Evolutionary conservation across 352 stramenopile species (phyloP), one percentile per base, ranked within the genome.

Genomic region (Globisporangium echinulatum): DNA sequence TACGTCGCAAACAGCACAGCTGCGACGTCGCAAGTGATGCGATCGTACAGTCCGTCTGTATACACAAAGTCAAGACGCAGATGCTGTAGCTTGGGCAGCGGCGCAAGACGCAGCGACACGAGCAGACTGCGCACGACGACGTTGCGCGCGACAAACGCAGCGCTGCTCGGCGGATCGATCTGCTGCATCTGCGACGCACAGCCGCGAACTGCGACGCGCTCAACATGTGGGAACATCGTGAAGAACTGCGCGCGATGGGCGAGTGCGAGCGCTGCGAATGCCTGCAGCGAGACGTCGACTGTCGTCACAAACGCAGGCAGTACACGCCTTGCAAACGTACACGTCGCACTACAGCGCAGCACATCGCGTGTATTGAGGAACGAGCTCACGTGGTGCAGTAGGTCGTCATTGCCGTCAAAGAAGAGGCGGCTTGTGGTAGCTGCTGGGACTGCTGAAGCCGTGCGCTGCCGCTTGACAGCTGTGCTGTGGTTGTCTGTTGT

Each of bases 101-200:
- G 9, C 4, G 49, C 57, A 10, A 58, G 61, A 13, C 59, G 39
- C n/a, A 86, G 52, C 2, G 68, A 67, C 33, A 58, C 37, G 36
- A 86, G 52, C 37, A 80, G 17, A 33, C 62, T 72, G 48, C 74
- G 69, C 7, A 71, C 61, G 9, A 79, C 56, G 33, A 80, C 71
- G 56, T 83, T 83, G 14, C 70, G 68, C 4, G 62, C 55, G 15
- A 82, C 61, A 2, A 79, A 42, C 10, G 61, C 54, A 4, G 65
- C 52, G 36, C 75, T 68, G 13, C 81, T 68, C 46, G 79, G 72
- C 53, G 80, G 79, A 36, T 81, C 79, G 53, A 82, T 77, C 17
- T 73, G 72, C 52, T 79, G 61, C 7, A 61, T 62, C 5, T 63
- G 42, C 48, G 74, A 59, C 43, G 61, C 54, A 25, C 63, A 52